Base-by-base conservation (phyloP, 805 yeast genomes). In the Candida berthetii region DNA sequence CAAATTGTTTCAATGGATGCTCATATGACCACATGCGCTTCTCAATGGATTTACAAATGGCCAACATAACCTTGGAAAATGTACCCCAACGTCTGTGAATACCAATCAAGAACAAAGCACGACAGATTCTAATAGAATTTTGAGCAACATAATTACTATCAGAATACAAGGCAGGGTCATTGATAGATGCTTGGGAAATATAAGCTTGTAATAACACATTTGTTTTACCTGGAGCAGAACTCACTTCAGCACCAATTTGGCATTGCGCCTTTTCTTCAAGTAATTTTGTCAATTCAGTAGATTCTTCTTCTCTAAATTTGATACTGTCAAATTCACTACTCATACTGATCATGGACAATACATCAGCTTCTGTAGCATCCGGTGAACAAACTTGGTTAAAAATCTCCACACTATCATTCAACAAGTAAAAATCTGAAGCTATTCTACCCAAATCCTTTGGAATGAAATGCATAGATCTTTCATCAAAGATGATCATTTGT, bases 121-220 rank as follows among this genome's bases (percentile, higher is more conserved):
- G 76, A 49, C 96, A 79, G 28, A 93, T 91, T 68, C 99, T 80
- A 1, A 91, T 88, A 3, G 97, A 76, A 55, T 93, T 93, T 55
- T 93, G 99, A 1, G 98, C 97, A 42, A 93, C 95, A 58, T 93
- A 93, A 47, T 87, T 85, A 38, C 86, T 72, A 61, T 93, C 99
- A 0, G 97, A 87, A 3, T 77, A 68, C 44, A 93, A 66, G 0
- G 99, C 84, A 3, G 96, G 80, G 43, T 88, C 96, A 43, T 73
- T 77, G 31, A 90, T 76, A 10, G 60, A 52, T 1, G 88, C 79
- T 43, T 81, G 79, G 0, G 97, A 88, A 25, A 93, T 84, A 58
- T 74, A 95, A 0, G 97, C 82, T 60, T 93, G 99, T 16, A 93
- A 64, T 35, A 95, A 70, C 36, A 89, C 76, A 51, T 91, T 90